Conservation (phyloP, 768 basidiomycete genomes). For the Tephrocybe sp. region DNA sequence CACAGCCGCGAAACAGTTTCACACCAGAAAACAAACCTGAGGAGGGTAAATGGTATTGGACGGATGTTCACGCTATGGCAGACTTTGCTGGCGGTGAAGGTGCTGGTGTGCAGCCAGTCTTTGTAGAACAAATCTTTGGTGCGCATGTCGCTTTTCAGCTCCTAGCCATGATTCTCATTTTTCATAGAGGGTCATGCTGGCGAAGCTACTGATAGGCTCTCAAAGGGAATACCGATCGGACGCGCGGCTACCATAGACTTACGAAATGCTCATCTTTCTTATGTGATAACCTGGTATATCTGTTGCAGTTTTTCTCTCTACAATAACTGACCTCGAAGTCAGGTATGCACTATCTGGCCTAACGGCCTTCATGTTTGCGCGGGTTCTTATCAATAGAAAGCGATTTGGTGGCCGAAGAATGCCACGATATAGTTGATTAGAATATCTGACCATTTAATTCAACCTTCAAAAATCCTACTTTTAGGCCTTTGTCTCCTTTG, state of each 20-base stretch:
- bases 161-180: conserved; percentile 1
- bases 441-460: too few species aligned
- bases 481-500: too few species aligned
- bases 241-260: conserved; percentile 80
- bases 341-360: conserved; percentile 91
- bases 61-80: conserved; percentile 79
- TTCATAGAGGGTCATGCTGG: conserved; percentile 79
- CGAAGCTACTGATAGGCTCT: conserved; percentile 55
- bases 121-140: conserved; percentile 93
- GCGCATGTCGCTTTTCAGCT: conserved; percentile 20
- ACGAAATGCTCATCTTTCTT: conserved; percentile 91
- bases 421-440: conserved; percentile 43
- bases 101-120: conserved; percentile 79
- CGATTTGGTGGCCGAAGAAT: conserved; percentile 46
- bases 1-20: conserved; percentile 71
- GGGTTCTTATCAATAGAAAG: conserved; percentile 57
- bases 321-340: conserved; percentile 1
- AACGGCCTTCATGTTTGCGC: conserved; percentile 80
- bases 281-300: conserved; percentile 88
- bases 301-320: neutral
- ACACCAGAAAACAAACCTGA: conserved; percentile 86
- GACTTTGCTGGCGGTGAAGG: conserved; percentile 70
- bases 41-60: conserved; percentile 89
- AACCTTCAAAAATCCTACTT: too few species aligned
- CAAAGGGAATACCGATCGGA: conserved; percentile 82